Evolutionary conservation across 1,284 basidiomycete species (phyloP), one percentile per base, ranked within the genome.

Genomic region (Ganoderma meredithae): DNA sequence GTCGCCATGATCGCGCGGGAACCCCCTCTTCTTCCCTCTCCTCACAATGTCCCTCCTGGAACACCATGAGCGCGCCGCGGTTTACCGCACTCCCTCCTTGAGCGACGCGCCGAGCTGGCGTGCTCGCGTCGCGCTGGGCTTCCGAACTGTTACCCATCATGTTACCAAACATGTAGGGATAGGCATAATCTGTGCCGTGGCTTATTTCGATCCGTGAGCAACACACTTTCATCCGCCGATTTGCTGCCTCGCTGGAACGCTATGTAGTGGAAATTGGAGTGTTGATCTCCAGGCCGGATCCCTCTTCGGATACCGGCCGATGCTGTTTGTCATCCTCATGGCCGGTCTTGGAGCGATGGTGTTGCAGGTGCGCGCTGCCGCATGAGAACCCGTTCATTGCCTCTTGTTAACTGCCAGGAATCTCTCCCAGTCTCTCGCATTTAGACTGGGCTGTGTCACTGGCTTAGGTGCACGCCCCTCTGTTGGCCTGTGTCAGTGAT

Each of bases 241-340:
- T 60, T 36, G 19, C 62, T 47, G 43, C 59, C 61, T 59, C 31
- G 44, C 60, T 71, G 40, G 64, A 58, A 56, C 60, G 61, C 39
- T 17, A 17, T 27, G 8, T 60, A 78, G 76, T 40, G 89, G 89
- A 41, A 91, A 91, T 75, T 93, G 91, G 90, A 88, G 88, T 43
- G 90, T 91, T 9, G 90, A 92, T 77, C 80, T 92, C n/a, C 85
- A 89, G 76, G 90, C 90, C 5, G 92, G 92, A 2, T 89, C 90
- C 17, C 76, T 87, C 65, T 93, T 87, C 77, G 95, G 95, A 0
- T 97, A 95, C 81, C 87, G 89, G 70, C 76, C 76, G 19, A 85
- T 97, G 62, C 84, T 97, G 41, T 96, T 96, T 76, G 85, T 96
- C 56, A 89, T 97, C n/a, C 84, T 97, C 3, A 76, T 96, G 25